Evolutionary conservation across 345 rosid species (phyloP), one percentile per base, ranked within the genome.

Genomic region (Acer campestre): DNA sequence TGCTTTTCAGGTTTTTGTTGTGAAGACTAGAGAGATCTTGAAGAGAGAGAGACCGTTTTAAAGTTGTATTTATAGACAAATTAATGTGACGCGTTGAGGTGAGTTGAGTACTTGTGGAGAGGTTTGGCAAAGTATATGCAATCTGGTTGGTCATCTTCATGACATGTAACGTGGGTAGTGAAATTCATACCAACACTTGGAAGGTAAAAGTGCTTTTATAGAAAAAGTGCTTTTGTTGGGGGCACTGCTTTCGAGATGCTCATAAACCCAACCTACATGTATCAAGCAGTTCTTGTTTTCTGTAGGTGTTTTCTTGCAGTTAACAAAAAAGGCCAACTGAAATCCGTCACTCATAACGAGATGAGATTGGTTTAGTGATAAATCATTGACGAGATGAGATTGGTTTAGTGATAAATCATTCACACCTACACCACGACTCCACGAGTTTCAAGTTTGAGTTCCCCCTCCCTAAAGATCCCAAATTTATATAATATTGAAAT

Each of bases 91-190:
- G 5, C 38, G 4, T 31, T 35, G 38, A 35, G 38, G 38, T 35
- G 38, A 35, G 38, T 35, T 35, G 38, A 5, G 38, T 35, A 35
- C 38, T 35, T 35, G 6, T 31, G 38, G 6, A 4, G 38, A 4
- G 38, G 38, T 35, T 35, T 35, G 76, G 77, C 68, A 69, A 55
- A 55, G 77, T 49, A 73, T 11, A 75, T 27, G 35, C 53, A 27
- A 29, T 31, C 64, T 17, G 81, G 61, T 68, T 35, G 81, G 75
- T 84, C 83, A 75, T 82, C 46, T 74, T 79, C 79, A 75, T 75
- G 79, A 62, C 87, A 82, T 82, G 81, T 55, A 29, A 20, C 8
- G 18, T 56, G 68, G 68, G 58, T 25, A 27, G 42, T 31, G 42
- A 18, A 55, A 64, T n/a, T 38, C 38, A 38, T 7, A 18, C 35